Evolutionary conservation across 1,139 yeast species (phyloP), one percentile per base, ranked within the genome.

Genomic region (Candida glucosophila): DNA sequence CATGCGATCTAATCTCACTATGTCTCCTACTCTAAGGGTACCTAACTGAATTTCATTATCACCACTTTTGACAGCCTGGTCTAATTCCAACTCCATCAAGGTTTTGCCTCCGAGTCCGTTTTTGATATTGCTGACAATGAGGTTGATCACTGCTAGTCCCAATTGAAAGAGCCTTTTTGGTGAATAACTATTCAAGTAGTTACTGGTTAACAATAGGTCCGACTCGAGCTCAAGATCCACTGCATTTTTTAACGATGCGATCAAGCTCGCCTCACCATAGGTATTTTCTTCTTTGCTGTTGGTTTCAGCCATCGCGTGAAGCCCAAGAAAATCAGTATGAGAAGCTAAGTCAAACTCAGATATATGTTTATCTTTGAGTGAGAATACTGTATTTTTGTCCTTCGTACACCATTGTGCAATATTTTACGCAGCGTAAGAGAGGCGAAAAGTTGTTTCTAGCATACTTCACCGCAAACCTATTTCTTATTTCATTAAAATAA

Each of bases 61-160:
- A 3, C 43, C 53, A 3, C 39, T 44, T 17, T 53, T 54, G 25
- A 64, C 52, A 0, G 82, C 77, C 2, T 73, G 53, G 43, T 83
- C 93, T 5, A 72, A 58, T 9, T 55, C 68, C 24, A 88, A 51
- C 33, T 85, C 94, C 6, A 83, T 42, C 22, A 82, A 53, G 9
- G 75, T 60, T 41, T 81, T 73, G 3, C 95, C 95, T 4, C 88
- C 94, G 12, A 83, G 55, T 0, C 95, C 95, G 0, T 90, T 79
- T 28, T 79, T 59, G 4, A 81, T 52, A 30, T 74, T 73, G 10
- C 67, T 66, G 10, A 80, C 57, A 1, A 58, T 49, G 28, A 88
- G 57, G 47, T 86, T 82, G 23, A 75, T 48, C 6, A 85, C 59
- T 0, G 96, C 96, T 19, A 81, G 56, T 0, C 96, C 96, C 28